Base-by-base conservation (phyloP, 768 basidiomycete genomes). In the Trametes sanguinea region DNA sequence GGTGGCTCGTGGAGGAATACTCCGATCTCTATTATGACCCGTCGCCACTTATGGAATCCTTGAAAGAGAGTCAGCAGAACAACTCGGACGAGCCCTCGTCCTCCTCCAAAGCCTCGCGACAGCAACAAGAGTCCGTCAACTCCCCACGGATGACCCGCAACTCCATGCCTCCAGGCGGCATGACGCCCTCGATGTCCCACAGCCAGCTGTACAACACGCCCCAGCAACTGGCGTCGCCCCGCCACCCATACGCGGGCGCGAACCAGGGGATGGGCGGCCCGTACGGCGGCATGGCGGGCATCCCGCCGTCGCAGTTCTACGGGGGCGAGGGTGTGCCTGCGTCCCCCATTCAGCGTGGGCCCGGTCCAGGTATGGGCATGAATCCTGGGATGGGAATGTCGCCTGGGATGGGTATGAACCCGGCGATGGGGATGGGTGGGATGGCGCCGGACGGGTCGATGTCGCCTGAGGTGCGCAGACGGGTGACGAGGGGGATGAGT, bases 1-100 rank as follows among this genome's bases (percentile, higher is more conserved):
- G 90, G 66, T 93, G 91, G 71, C 79, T 85, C n/a, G 86, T 91
- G 2, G 91, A 93, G 68, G 77, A 84, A 71, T 78, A 81, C 60
- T 90, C 90, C 3, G 81, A 85, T 17, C 76, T 93, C 16, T 91
- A 89, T 71, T 93, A 88, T 55, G 83, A 93, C 71, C 81, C 90
- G 11, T 82, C 85, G 10, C 78, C 77, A 4, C 81, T 92, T 6
- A 55, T 68, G 40, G 73, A 68, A 33, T 69, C 75, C 63, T 64
- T 68, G 56, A 73, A 74, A 47, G 68, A 69, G 9, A 37, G 46
- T 33, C 54, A 62, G 35, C 60, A 65, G 58, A 64, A 42, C 39
- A 27, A 58, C 47, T 39, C 55, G 4, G 62, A 60, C 45, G 69
- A 56, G 17, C 60, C 50, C 29, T 62, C 62, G 33, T 47, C 66